Conservation (phyloP, 768 basidiomycete species). For the Rhizopogon salebrosus region DNA sequence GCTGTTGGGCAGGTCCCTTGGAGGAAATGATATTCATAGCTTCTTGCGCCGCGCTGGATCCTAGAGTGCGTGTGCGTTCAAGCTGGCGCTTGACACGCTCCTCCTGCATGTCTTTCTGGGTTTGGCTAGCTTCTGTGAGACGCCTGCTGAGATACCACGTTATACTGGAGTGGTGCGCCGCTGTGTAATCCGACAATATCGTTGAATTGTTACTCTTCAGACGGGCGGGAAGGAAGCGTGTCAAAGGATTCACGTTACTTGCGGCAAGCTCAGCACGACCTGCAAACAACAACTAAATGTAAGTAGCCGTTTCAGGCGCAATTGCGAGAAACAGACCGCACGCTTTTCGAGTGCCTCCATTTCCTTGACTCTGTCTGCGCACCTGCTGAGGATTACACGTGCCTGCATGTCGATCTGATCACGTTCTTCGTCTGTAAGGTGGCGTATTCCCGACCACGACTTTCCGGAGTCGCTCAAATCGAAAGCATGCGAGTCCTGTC, state of each 20-base stretch:
- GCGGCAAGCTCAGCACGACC: conserved; percentile 65
- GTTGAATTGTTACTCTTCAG: conserved; percentile 55
- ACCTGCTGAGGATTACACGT: conserved; percentile 77
- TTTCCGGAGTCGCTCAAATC: conserved; percentile 49
- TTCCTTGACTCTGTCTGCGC: conserved; percentile 80
- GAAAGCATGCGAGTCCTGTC: conserved; percentile 45
- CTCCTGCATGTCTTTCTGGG: conserved; percentile 87
- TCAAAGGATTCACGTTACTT: conserved; percentile 57
- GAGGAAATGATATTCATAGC: conserved; percentile 40
- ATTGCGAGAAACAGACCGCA: conserved; percentile 37
- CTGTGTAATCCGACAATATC: conserved; percentile 54
- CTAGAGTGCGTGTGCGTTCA: conserved; percentile 79
- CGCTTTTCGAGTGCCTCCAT: conserved; percentile 89
- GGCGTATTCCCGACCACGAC: conserved; percentile 59
- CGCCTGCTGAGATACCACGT: conserved; percentile 87
- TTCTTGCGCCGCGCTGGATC: conserved; percentile 71
- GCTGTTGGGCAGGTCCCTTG: conserved; percentile 20
- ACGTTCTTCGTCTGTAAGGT: conserved; percentile 84
- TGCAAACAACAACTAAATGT: conserved; percentile 23
- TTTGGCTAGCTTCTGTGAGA: conserved; percentile 73
- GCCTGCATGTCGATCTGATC: conserved; percentile 96
- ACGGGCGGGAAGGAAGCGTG: conserved; percentile 67
- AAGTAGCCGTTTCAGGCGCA: conserved; percentile 12
- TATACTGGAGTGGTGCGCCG: conserved; percentile 91
- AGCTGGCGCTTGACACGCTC: conserved; percentile 85